phyloP scores from a whole-genome alignment of 768 basidiomycete species.

The Neoboletus subvelutipes region DNA sequence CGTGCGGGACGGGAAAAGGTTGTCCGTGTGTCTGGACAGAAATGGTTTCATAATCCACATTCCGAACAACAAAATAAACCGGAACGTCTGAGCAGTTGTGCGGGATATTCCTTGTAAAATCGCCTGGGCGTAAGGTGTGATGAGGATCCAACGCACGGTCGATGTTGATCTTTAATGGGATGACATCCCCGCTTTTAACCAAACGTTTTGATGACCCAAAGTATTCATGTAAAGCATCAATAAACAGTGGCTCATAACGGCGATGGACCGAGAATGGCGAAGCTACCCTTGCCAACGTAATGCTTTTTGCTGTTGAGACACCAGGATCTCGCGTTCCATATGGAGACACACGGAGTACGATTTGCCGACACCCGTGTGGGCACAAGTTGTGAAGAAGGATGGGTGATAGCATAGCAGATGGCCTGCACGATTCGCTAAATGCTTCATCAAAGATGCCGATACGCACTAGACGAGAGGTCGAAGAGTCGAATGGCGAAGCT shows the following conservation, averaged over 20 bases:
- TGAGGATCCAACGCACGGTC: slow-evolving; percentile 36
- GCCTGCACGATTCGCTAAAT: slow-evolving; percentile 38
- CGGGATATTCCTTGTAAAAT: not conserved
- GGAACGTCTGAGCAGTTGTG: slow-evolving; percentile 38
- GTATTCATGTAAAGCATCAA: slow-evolving; percentile 60
- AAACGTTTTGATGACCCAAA: slow-evolving; percentile 56
- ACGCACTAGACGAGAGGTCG: slow-evolving; percentile 52
- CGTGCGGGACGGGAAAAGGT: slow-evolving; percentile 58
- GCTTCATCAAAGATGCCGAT: slow-evolving; percentile 52
- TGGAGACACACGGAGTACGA: slow-evolving; percentile 52
- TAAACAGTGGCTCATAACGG: slow-evolving; percentile 58
- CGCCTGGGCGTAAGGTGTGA: not conserved
- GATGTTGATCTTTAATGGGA: slow-evolving; percentile 63
- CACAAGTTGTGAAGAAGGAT: slow-evolving; percentile 55
- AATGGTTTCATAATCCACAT: slow-evolving; percentile 65
- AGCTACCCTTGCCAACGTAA: slow-evolving; percentile 80
- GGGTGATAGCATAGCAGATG: slow-evolving; percentile 39
- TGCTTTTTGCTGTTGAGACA: slow-evolving; percentile 63
- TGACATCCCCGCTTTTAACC: slow-evolving; percentile 71
- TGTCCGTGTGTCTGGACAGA: slow-evolving; percentile 41
- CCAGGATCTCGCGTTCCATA: slow-evolving; percentile 58
- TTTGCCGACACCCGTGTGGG: slow-evolving; percentile 25
- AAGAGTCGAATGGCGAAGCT: slow-evolving; percentile 37
- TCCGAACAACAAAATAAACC: slow-evolving; percentile 78
- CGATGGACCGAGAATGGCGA: slow-evolving; percentile 70